phyloP scores from a whole-genome alignment of 1,284 basidiomycete species.

The Wallemia ichthyophaga region DNA sequence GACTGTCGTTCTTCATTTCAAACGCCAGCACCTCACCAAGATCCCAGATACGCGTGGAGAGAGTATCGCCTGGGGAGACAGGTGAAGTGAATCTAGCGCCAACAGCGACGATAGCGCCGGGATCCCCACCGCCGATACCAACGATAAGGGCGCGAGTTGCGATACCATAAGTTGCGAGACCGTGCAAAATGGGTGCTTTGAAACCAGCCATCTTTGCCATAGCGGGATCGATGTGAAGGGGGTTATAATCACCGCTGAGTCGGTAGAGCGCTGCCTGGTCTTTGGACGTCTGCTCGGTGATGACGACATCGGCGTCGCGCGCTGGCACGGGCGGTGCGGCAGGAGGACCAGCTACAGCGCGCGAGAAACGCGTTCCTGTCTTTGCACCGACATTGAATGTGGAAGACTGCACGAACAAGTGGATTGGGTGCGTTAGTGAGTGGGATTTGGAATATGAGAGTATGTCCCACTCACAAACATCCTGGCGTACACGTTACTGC shows the following conservation, averaged over 20 bases:
- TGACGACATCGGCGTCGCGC: conserved; percentile 33
- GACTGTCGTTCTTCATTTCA: background rate
- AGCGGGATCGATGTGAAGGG: conserved; percentile 44
- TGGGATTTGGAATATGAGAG: too few relatives aligned
- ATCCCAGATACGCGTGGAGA: background rate
- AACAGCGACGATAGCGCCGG: conserved; percentile 30
- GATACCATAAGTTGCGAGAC: conserved; percentile 45
- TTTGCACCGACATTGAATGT: conserved; percentile 45
- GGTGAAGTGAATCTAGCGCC: conserved; percentile 45
- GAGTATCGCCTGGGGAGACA: conserved; percentile 34
- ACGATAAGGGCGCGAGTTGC: conserved; percentile 38
- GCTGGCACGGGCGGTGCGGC: conserved; percentile 30
- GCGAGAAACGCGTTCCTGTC: conserved; percentile 26
- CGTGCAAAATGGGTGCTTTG: conserved; percentile 50
- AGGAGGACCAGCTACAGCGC: conserved; percentile 34
- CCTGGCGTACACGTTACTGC: conserved; percentile 33
- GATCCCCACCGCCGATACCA: conserved; percentile 27
- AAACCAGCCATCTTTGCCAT: conserved; percentile 40
- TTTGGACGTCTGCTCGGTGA: conserved; percentile 33
- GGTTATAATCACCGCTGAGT: conserved; percentile 56
- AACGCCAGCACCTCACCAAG: background rate
- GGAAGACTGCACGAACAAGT: conserved; percentile 34
- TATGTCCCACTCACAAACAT: conserved; percentile 35
- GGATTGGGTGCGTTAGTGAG: background rate
- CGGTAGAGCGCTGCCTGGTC: conserved; percentile 51